Evolutionary conservation across 352 stramenopile genomes (phyloP).

Genomic region (Globisporangium megalacanthum): DNA sequence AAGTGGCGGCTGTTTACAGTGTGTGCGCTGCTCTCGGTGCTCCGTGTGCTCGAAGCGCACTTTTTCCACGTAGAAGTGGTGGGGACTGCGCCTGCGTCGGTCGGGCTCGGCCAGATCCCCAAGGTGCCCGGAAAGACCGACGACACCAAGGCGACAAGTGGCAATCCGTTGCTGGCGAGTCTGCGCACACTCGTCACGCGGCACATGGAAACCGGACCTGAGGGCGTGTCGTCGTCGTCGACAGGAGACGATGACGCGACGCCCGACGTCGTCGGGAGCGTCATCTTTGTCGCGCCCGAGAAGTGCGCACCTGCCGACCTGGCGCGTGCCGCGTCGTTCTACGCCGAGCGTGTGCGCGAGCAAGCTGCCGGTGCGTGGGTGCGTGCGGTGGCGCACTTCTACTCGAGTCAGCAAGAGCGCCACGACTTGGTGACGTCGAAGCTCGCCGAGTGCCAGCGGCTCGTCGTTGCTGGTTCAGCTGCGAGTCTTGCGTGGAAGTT

Average conservation of each 20-base stretch:
- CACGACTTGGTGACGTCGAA: conserved; percentile 50
- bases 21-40: conserved; percentile 54
- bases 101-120: conserved; percentile 71
- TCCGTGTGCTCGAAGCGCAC: conserved; percentile 72
- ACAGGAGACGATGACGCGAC: conserved; percentile 6
- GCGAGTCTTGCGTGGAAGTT: conserved; percentile 38
- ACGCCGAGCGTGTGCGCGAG: conserved; percentile 50
- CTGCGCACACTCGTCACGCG: conserved; percentile 61
- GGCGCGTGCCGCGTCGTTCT: conserved; percentile 39
- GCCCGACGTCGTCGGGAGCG: conserved; percentile 29
- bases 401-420: conserved; percentile 50
- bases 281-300: conserved; percentile 33
- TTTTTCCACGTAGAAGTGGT: conserved; percentile 85
- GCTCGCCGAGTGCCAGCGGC: conserved; percentile 48
- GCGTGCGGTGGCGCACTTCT: conserved; percentile 72
- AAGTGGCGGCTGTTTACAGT: conserved; percentile 66
- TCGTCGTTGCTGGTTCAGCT: conserved; percentile 24
- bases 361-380: conserved; percentile 69
- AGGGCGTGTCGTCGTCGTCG: not conserved
- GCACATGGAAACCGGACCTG: conserved; percentile 30
- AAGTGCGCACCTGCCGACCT: conserved; percentile 32
- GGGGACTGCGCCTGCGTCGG: conserved; percentile 69
- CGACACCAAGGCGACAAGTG: conserved; percentile 12
- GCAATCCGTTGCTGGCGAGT: conserved; percentile 66
- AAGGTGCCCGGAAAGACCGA: conserved; percentile 11